Base-by-base conservation (phyloP, 2,329 filamentous ascomycete species). In the Chaetomiaceae sp. region DNA sequence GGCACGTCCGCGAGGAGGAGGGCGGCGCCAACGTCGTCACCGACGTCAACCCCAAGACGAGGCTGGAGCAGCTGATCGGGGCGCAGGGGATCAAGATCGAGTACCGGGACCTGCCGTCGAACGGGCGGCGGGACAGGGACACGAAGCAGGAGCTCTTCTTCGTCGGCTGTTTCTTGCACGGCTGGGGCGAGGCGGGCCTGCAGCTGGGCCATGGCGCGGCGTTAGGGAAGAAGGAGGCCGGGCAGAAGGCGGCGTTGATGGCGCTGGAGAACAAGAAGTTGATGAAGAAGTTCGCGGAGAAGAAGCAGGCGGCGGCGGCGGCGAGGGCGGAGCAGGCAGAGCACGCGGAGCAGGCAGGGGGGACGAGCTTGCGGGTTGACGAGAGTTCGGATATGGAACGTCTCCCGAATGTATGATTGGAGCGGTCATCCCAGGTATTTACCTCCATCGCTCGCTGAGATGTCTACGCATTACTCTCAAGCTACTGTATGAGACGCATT, bases 211-310 rank as follows among this genome's bases (percentile, higher is more conserved):
- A 70, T 36, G 86, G 84, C 0, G 76, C 74, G 26, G 85, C 76
- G 1, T 65, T 79, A 52, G 79, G 75, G 45, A 88, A 88, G 66
- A 79, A 76, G 47, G 82, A 87, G 47, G 86, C 85, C 1, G 82
- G 81, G 0, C 69, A 76, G 12, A 81, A 76, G 54, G 86, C 86
- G 1, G 86, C 86, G 1, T 65, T 69, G 34, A 69, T 71, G 54
- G 84, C 83, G 0, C 58, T 90, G 60, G 68, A 73, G 34, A 82
- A 88, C 58, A 83, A 81, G 61, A 84, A 82, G 57, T 55, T 86
- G 53, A 77, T 81, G 38, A 72, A 71, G 51, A 58, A 64, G 19
- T 74, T 73, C 32, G 58, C 62, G 18, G 66, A 69, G 18, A 75
- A 74, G 58, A 81, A 75, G 63, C 61, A 60, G 47, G 69, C 66